These are phyloP conservation scores for Echium plantagineum DNA, from an alignment of 257 asterid species.

Conservation along the genomic window DNA sequence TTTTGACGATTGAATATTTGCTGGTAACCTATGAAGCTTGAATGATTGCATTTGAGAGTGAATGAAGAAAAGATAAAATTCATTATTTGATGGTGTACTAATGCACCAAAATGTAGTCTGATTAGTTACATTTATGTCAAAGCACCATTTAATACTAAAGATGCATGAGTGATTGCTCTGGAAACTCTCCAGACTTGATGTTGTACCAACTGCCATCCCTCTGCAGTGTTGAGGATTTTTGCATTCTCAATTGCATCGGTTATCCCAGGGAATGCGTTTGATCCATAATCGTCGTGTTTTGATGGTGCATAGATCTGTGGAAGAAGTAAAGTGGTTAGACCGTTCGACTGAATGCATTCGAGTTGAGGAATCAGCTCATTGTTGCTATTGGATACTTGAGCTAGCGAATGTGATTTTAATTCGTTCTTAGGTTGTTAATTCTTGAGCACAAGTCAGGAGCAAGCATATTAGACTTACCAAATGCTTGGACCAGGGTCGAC, in stretches of 20 bases:
- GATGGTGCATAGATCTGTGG: conserved; percentile 73
- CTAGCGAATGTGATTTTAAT: no score
- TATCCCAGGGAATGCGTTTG: conserved; percentile 62
- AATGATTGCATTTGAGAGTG: no score
- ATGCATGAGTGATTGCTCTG: conserved; percentile 71
- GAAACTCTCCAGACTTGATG: conserved; percentile 85
- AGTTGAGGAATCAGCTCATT: neutral
- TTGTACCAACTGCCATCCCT: conserved; percentile 53
- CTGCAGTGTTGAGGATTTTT: conserved; percentile 23
- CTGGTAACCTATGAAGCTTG: no score
- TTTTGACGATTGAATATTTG: no score
- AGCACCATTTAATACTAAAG: conserved; percentile 50
- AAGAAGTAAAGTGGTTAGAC: conserved; percentile 9
- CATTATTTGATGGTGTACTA: no score
- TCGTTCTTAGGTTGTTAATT: neutral
- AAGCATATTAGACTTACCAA: conserved; percentile 37
- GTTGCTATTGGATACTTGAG: neutral
- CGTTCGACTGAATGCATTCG: conserved; percentile 1
- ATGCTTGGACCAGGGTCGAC: conserved; percentile 74
- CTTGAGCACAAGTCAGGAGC: neutral
- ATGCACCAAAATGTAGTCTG: neutral
- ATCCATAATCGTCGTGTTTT: conserved; percentile 60
- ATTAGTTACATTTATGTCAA: conserved; percentile 26
- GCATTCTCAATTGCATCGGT: conserved; percentile 56
- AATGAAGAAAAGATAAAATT: no score